A percentile compares a stretch with the other conserved stretches of the same genome.
Evolutionary conservation across 805 yeast species (phyloP).

Genomic region (Candida germanica): DNA sequence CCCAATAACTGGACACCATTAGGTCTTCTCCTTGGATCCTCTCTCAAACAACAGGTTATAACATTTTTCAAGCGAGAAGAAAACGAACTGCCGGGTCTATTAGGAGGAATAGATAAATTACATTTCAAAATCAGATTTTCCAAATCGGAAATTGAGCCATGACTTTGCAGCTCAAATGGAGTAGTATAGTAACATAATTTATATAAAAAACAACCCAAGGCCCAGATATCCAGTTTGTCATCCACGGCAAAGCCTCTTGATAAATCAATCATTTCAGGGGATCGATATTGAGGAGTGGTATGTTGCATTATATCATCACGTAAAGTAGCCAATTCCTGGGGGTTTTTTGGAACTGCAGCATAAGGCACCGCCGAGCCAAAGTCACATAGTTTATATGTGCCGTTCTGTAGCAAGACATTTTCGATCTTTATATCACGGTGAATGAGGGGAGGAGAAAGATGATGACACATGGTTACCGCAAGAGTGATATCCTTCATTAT

Average conservation of each 20-base stretch:
- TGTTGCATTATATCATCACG: constrained; percentile 71
- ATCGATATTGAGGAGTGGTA: constrained; percentile 81
- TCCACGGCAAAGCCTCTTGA: constrained; percentile 67
- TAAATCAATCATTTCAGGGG: constrained; percentile 83
- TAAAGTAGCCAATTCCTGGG: constrained; percentile 56
- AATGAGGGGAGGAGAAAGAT: constrained; percentile 63
- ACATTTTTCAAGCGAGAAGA: constrained; percentile 62
- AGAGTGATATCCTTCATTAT: constrained; percentile 69
- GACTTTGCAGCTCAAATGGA: constrained; percentile 63
- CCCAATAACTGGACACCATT: constrained; percentile 68
- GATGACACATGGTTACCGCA: constrained; percentile 78
- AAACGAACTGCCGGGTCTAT: constrained; percentile 47
- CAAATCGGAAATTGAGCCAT: constrained; percentile 33
- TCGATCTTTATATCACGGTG: constrained; percentile 84
- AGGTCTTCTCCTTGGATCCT: constrained; percentile 70
- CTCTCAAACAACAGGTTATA: constrained; percentile 57
- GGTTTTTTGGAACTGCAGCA: constrained; percentile 57
- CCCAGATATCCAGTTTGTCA: constrained; percentile 86
- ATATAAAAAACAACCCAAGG: constrained; percentile 73
- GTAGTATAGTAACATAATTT: constrained; percentile 79
- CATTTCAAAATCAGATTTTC: constrained; percentile 64
- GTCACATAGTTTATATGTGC: constrained; percentile 70
- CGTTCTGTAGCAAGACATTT: constrained; percentile 61
- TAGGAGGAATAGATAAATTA: constrained; percentile 42
- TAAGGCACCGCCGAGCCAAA: constrained; percentile 77